Base-by-base conservation (phyloP, 1,284 basidiomycete species). In the Athelia sp. region DNA sequence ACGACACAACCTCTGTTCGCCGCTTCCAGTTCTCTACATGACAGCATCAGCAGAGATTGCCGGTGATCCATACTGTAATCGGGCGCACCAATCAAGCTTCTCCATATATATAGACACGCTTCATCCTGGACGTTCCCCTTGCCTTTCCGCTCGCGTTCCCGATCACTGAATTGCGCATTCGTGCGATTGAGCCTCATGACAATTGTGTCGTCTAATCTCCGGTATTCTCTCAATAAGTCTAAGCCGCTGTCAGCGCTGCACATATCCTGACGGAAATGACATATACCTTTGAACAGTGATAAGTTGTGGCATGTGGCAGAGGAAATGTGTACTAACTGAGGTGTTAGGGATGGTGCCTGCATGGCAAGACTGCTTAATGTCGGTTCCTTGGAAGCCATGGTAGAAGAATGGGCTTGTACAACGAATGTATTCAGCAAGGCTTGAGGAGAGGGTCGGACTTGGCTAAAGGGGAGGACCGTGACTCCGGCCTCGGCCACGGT, bases 211-310 rank as follows among this genome's bases (percentile, higher is more conserved):
- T 95, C 92, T 6, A 94, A 72, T 58, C 79, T 84, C 57, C 92
- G 78, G 64, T 94, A 93, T 65, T 94, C 89, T 61, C 76, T 82
- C 66, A 94, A 77, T 58, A 93, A 80, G 56, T 92, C 92, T 95
- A 62, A 29, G 4, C 13, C 13, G 13, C 4, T 13, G 26, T 29
- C 26, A 29, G 26, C 55, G 54, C 46, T 31, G 45, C 45, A 24
- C 9, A 14, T 6, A 46, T 9, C n/a, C n/a, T 14, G 45, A 14
- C 14, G 34, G 29, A 18, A 34, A 45, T 52, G 50, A 49, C 14
- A 58, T 67, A 47, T 50, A 87, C 92, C 88, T 81, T 92, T 93
- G 75, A 95, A 95, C 8, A 88, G 60, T 17, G 81, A 81, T 29
- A 95, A 75, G 60, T 94, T 79, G 60, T 83, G 80, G 60, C 92